These are phyloP conservation scores for Cladorrhinum samala DNA, from an alignment of 495 filamentous ascomycete genomes.

Conservation along the genomic window DNA sequence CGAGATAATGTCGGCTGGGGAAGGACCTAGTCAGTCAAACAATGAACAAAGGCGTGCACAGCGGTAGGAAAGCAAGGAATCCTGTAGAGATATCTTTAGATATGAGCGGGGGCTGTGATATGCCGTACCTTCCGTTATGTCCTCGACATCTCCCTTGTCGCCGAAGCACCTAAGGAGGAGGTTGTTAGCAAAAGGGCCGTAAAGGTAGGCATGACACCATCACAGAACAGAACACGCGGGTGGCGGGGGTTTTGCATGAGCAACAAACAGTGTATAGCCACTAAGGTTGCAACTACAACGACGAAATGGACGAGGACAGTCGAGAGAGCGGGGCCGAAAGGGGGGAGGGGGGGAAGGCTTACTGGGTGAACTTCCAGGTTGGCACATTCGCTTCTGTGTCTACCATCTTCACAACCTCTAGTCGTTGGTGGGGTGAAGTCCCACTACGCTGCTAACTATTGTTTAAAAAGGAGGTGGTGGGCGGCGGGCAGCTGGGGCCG, in stretches of 20 bases:
- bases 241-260: too few species aligned
- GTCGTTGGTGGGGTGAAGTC: constrained; percentile 17
- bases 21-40: constrained; percentile 19
- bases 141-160: constrained; percentile 98
- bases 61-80: constrained; percentile 4
- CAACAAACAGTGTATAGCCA: too few species aligned
- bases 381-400: constrained; percentile 89
- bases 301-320: neutral
- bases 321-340: neutral
- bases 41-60: neutral
- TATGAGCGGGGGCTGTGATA: neutral
- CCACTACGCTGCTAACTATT: constrained; percentile 20
- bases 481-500: constrained; percentile 15
- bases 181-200: too few species aligned
- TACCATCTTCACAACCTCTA: constrained; percentile 67
- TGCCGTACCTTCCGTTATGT: constrained; percentile 92
- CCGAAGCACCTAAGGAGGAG: constrained; percentile 75
- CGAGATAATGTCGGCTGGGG: constrained; percentile 93
- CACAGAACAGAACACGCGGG: too few species aligned
- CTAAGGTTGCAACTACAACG: neutral
- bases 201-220: too few species aligned
- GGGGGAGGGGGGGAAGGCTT: constrained; percentile 36
- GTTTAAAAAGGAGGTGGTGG: constrained; percentile 14
- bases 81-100: too few species aligned
- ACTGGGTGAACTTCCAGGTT: constrained; percentile 99